Evolutionary conservation across 2,329 filamentous ascomycete genomes (phyloP), one percentile per base, ranked within the genome.

Genomic region (Neoascochyta sp.): DNA sequence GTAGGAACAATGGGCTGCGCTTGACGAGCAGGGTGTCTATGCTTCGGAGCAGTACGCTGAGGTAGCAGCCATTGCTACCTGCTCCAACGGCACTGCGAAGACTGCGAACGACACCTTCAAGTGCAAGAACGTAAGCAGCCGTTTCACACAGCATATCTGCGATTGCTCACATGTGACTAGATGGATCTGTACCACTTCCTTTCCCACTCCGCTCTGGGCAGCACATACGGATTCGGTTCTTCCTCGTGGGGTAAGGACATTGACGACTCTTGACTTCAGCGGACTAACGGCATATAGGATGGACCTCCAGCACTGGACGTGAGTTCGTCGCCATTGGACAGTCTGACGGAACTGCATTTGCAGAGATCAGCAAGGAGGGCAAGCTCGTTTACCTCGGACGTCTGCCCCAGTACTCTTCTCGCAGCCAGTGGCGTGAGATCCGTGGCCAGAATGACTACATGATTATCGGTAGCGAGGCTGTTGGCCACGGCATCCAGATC

Each of bases 111-210:
- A 65, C 30, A 60, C 57, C 2, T 67, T 66, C 43, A 52, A 42
- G 27, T 67, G 63, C 48, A 54, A 55, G 23, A 62, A 60, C 31
- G 57, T 62, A 29, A 44, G 52, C 24, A 33, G 32, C n/a, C n/a
- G n/a, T n/a, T n/a, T n/a, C n/a, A n/a, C n/a, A n/a, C n/a, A n/a
- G n/a, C n/a, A n/a, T n/a, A n/a, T n/a, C n/a, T n/a, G n/a, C n/a
- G n/a, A n/a, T n/a, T n/a, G n/a, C n/a, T n/a, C n/a, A n/a, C n/a
- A n/a, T n/a, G n/a, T 10, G 3, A 16, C n/a, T 10, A 60, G 62
- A 64, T 76, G 11, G 74, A 78, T 41, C 64, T 76, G 3, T 71
- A 75, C 47, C 70, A 74, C 44, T 78, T 79, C 57, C 55, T 73
- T 24, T 68, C 66, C 21, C 75, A 79, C 44, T 64, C 67, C 3